Evolutionary conservation across 2,329 filamentous ascomycete genomes (phyloP).

Genomic region (Graphium sp.): DNA sequence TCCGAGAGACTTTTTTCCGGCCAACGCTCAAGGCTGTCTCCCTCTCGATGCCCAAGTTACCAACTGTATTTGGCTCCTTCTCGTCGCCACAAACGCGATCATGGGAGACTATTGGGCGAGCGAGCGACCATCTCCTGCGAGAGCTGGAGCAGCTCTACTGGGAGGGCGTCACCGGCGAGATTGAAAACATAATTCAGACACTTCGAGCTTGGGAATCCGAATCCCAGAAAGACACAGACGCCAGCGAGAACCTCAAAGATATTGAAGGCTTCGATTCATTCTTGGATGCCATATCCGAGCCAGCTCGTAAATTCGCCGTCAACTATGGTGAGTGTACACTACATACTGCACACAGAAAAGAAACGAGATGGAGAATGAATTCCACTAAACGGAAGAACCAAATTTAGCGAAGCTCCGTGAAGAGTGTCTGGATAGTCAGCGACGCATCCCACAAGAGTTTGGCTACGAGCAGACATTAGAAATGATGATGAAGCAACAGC

Average conservation of each 20-base stretch:
- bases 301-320: slow-evolving; percentile 12
- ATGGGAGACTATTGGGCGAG: slow-evolving; percentile 2
- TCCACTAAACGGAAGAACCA: not conserved
- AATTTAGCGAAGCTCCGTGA: too few relatives aligned
- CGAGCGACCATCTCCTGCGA: slow-evolving; percentile 6
- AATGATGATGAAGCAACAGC: slow-evolving; percentile 7
- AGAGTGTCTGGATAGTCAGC: too few relatives aligned
- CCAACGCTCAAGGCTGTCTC: too few relatives aligned
- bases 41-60: too few relatives aligned
- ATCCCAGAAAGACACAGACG: slow-evolving; percentile 6
- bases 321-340: not conserved
- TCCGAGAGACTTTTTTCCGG: too few relatives aligned
- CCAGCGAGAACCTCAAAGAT: slow-evolving; percentile 12
- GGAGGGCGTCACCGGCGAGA: slow-evolving; percentile 16
- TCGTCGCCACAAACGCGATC: too few relatives aligned
- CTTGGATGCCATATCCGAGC: slow-evolving; percentile 16
- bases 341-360: not conserved
- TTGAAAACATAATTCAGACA: slow-evolving; percentile 16
- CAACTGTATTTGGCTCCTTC: too few relatives aligned
- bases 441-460: not conserved
- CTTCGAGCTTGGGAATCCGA: slow-evolving; percentile 14
- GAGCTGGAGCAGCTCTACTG: slow-evolving; percentile 17
- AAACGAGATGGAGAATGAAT: not conserved
- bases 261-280: slow-evolving; percentile 21
- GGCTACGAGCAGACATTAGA: not conserved